Percentiles rank a stretch among this genome's conserved stretches.
These are phyloP conservation scores for Picocystis sp. DNA, from an alignment of 163 green algal genomes.

Conservation along the genomic window DNA sequence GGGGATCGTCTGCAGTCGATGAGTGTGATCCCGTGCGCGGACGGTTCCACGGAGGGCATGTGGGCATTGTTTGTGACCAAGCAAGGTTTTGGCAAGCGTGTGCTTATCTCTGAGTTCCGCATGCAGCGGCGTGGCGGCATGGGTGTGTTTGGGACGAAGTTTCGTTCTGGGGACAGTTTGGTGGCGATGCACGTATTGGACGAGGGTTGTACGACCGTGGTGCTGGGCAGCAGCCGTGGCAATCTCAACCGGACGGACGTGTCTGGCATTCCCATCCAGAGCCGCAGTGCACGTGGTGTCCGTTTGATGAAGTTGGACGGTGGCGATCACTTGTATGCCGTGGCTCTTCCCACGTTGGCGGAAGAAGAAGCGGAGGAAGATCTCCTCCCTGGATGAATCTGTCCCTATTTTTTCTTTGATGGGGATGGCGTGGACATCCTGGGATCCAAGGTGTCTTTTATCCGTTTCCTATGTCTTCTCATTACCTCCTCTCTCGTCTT, in stretches of 20 bases:
- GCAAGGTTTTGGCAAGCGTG: slow-evolving; percentile 22
- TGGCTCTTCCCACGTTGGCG: too few species aligned
- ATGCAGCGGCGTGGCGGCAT: slow-evolving; percentile 12
- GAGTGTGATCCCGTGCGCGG: slow-evolving; percentile 22
- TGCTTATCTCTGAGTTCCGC: slow-evolving; percentile 18
- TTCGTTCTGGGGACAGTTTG: slow-evolving; percentile 27
- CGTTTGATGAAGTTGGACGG: slow-evolving; percentile 20
- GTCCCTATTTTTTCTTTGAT: too few species aligned
- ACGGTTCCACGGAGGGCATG: not conserved
- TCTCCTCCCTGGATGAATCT: too few species aligned
- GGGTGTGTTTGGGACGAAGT: slow-evolving; percentile 24
- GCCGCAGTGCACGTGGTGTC: slow-evolving; percentile 15
- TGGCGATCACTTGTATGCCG: slow-evolving; percentile 22
- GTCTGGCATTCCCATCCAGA: slow-evolving; percentile 1
- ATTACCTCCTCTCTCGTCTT: too few species aligned
- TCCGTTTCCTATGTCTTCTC: too few species aligned
- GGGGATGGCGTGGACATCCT: too few species aligned
- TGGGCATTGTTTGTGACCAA: slow-evolving; percentile 12
- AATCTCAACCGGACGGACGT: slow-evolving; percentile 19
- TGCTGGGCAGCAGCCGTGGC: slow-evolving; percentile 29
- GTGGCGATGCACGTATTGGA: slow-evolving; percentile 25
- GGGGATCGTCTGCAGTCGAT: slow-evolving; percentile 31
- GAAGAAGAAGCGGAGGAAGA: too few species aligned
- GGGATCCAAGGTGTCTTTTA: too few species aligned
- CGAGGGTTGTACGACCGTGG: slow-evolving; percentile 14